These are phyloP conservation scores for Microsporum audouinii DNA, from an alignment of 2,329 filamentous ascomycete species.

Conservation along the genomic window DNA sequence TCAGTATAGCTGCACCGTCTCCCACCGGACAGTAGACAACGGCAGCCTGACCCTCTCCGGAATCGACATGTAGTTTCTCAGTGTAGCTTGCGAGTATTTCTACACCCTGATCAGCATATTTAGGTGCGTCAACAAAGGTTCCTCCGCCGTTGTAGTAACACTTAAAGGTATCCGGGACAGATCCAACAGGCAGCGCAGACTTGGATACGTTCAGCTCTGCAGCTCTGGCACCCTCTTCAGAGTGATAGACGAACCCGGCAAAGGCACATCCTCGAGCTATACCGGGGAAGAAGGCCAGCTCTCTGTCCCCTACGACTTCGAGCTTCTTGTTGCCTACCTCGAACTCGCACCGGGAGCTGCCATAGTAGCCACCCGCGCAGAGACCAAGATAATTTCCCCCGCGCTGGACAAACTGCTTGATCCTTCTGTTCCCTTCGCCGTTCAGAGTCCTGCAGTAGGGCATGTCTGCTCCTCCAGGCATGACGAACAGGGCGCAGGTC, in stretches of 20 bases:
- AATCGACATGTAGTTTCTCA: constrained; percentile 62
- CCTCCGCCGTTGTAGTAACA: constrained; percentile 94
- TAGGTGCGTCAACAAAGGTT: constrained; percentile 71
- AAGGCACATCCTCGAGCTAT: constrained; percentile 79
- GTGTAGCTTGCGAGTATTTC: constrained; percentile 73
- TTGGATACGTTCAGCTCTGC: constrained; percentile 55
- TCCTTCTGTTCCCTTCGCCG: constrained; percentile 73
- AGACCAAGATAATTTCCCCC: constrained; percentile 83
- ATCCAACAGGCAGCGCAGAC: constrained; percentile 43
- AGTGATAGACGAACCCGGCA: constrained; percentile 78
- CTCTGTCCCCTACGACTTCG: constrained; percentile 74
- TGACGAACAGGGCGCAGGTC: constrained; percentile 77
- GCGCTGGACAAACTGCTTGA: constrained; percentile 70
- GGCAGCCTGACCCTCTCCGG: constrained; percentile 62
- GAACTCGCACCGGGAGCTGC: constrained; percentile 70
- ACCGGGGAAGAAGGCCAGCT: constrained; percentile 80
- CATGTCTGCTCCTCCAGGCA: constrained; percentile 88
- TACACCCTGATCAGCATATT: constrained; percentile 51
- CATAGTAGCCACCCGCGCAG: constrained; percentile 93
- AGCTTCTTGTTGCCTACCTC: constrained; percentile 71
- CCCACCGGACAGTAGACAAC: constrained; percentile 75
- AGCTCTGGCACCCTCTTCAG: constrained; percentile 70
- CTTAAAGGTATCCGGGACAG: constrained; percentile 51
- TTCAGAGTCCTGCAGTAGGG: constrained; percentile 83
- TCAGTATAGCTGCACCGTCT: constrained; percentile 66